Evolutionary conservation across 495 filamentous ascomycete species (phyloP).

Genomic region (Penicillium verhagenii): DNA sequence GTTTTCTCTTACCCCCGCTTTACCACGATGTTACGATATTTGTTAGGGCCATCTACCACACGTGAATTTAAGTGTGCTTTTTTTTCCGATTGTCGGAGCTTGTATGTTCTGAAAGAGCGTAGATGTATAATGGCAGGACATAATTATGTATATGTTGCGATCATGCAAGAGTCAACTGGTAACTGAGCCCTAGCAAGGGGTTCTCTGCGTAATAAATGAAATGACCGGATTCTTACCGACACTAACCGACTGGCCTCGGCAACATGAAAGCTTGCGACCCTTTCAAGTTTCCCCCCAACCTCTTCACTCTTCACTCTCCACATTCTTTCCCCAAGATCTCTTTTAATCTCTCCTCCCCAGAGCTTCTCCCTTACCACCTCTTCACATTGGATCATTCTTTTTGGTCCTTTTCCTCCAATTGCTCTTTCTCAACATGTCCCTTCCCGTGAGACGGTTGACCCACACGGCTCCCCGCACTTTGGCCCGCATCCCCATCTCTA

Average conservation of each 20-base stretch:
- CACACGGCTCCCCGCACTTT: slow-evolving; percentile 51
- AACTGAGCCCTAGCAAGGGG: no score
- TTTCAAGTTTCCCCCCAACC: slow-evolving; percentile 4
- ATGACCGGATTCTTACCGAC: slow-evolving; percentile 11
- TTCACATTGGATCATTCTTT: slow-evolving; percentile 10
- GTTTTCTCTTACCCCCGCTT: no score
- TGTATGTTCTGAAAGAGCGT: no score
- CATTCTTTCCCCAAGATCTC: slow-evolving; percentile 12
- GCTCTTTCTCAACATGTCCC: slow-evolving; percentile 23
- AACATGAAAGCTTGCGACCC: slow-evolving; percentile 25
- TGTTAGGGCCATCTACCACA: no score
- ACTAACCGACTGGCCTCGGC: slow-evolving; percentile 32
- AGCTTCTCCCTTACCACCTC: slow-evolving; percentile 5
- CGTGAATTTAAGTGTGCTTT: no score
- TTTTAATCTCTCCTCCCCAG: not conserved
- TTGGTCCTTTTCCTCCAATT: slow-evolving; percentile 14
- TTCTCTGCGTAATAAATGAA: no score
- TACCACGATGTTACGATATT: no score
- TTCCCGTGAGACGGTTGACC: slow-evolving; percentile 46
- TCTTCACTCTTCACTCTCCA: no score
- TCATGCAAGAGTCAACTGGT: no score
- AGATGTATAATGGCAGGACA: no score
- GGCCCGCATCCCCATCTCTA: slow-evolving; percentile 44
- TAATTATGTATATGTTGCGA: no score
- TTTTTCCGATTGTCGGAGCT: no score